Conservation (phyloP, 768 basidiomycete genomes). For the Mycena olivaceomarginata region DNA sequence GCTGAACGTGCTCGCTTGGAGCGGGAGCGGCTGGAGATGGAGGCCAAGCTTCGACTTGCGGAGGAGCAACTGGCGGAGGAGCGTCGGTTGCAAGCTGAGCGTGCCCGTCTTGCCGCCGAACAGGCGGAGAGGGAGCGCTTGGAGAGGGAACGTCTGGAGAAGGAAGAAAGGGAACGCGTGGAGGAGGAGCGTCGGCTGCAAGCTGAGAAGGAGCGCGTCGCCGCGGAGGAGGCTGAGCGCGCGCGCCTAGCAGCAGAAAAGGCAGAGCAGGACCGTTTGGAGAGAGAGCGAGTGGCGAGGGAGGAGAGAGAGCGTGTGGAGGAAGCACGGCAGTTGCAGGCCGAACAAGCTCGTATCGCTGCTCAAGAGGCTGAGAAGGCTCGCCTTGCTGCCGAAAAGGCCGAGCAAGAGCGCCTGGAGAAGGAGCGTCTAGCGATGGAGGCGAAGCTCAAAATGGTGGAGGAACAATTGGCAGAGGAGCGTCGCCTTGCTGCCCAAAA, state of each 20-base stretch:
- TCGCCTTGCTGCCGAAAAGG: conserved; percentile 28
- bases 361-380: conserved; percentile 32
- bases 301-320: conserved; percentile 28
- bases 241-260: conserved; percentile 22
- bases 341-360: conserved; percentile 30
- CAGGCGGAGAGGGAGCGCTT: conserved; percentile 34
- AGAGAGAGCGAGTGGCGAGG: conserved; percentile 21
- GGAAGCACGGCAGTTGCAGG: conserved; percentile 31
- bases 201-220: conserved; percentile 33
- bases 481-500: conserved; percentile 37
- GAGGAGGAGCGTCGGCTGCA: conserved; percentile 39
- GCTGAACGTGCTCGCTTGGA: conserved; percentile 44
- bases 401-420: conserved; percentile 34
- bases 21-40: conserved; percentile 43
- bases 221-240: conserved; percentile 35
- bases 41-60: conserved; percentile 44
- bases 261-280: conserved; percentile 35
- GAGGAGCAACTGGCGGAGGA: conserved; percentile 48
- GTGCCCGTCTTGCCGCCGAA: conserved; percentile 38
- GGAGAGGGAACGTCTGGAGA: conserved; percentile 31
- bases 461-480: conserved; percentile 33
- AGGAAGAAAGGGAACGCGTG: conserved; percentile 29
- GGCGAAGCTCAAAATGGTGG: conserved; percentile 29
- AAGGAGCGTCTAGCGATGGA: conserved; percentile 27
- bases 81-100: conserved; percentile 42